A percentile compares a stretch with the other conserved stretches of the same genome.
Evolutionary conservation across 192 early-diverging fungal genomes (phyloP).

Genomic region (Coemansia sp.): DNA sequence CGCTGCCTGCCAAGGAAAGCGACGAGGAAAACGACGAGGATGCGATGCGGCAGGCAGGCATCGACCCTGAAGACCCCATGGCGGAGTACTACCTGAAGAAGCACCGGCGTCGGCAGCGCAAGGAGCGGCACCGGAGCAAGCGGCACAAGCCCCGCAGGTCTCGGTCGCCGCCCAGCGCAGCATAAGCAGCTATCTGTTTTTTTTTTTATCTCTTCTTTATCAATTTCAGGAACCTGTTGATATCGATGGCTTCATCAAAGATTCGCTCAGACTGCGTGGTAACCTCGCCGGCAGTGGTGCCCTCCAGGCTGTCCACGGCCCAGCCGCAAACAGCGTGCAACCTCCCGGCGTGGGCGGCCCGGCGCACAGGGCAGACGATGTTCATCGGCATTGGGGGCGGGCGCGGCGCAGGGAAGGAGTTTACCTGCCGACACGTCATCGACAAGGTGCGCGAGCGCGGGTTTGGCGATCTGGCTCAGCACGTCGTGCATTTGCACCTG

Average conservation of each 20-base stretch:
- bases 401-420: slow-evolving; percentile 51
- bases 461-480: slow-evolving; percentile 49
- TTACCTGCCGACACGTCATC: slow-evolving; percentile 43
- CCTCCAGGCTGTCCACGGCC: slow-evolving; percentile 16
- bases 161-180: not conserved
- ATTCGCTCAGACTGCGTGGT: slow-evolving; percentile 42
- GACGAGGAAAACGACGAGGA: slow-evolving; percentile 32
- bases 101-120: slow-evolving; percentile 53
- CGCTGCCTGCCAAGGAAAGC: slow-evolving; percentile 27
- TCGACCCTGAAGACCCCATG: slow-evolving; percentile 75
- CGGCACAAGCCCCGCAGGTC: not conserved
- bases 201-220: not conserved
- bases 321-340: not conserved
- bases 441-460: slow-evolving; percentile 48
- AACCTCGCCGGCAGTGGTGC: slow-evolving; percentile 38
- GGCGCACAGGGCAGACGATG: slow-evolving; percentile 25
- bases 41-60: slow-evolving; percentile 52
- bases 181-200: not conserved
- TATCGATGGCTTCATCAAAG: slow-evolving; percentile 13
- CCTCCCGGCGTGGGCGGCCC: not conserved
- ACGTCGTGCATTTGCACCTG: slow-evolving; percentile 59
- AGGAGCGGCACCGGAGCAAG: slow-evolving; percentile 22
- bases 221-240: not conserved
- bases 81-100: slow-evolving; percentile 65
- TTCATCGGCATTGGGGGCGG: slow-evolving; percentile 55